Conservation (phyloP, 352 stramenopile genomes). For the Phytophthora megakarya region DNA sequence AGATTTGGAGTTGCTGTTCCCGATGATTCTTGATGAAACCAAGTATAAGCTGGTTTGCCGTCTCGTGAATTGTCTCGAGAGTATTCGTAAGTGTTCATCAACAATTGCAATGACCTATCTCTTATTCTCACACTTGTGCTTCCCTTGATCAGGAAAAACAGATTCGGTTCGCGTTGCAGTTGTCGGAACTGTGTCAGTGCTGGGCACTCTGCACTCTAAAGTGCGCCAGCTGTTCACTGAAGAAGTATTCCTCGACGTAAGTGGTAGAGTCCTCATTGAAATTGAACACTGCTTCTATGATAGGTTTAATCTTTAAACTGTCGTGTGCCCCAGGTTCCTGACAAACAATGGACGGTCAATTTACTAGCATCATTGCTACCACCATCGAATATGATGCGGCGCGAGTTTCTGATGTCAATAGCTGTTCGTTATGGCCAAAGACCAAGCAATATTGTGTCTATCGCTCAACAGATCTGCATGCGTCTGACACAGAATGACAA, state of each 20-base stretch:
- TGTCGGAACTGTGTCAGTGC: slow-evolving; percentile 66
- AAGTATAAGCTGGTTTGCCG: slow-evolving; percentile 76
- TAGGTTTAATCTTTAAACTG: neutral
- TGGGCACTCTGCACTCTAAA: slow-evolving; percentile 59
- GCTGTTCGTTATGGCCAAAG: slow-evolving; percentile 79
- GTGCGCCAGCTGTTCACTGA: slow-evolving; percentile 81
- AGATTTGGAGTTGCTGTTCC: slow-evolving; percentile 80
- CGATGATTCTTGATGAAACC: slow-evolving; percentile 62
- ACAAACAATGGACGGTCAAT: slow-evolving; percentile 57
- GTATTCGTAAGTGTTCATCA: slow-evolving; percentile 48
- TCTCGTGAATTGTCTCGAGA: slow-evolving; percentile 60
- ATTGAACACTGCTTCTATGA: neutral
- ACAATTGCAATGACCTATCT: neutral
- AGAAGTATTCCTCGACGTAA: slow-evolving; percentile 73
- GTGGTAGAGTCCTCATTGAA: neutral
- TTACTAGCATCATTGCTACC: slow-evolving; percentile 57
- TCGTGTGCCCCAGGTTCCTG: slow-evolving; percentile 47
- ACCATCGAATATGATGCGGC: slow-evolving; percentile 31
- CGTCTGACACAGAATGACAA: slow-evolving; percentile 18
- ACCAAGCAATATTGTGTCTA: slow-evolving; percentile 69
- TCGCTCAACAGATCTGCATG: slow-evolving; percentile 49
- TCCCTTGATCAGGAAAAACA: slow-evolving; percentile 31
- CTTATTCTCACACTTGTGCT: neutral
- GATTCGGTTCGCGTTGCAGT: slow-evolving; percentile 46
- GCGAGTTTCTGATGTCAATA: slow-evolving; percentile 59